phyloP scores from a whole-genome alignment of 352 stramenopile genomes.

The Salisapilia sapeloensis region DNA sequence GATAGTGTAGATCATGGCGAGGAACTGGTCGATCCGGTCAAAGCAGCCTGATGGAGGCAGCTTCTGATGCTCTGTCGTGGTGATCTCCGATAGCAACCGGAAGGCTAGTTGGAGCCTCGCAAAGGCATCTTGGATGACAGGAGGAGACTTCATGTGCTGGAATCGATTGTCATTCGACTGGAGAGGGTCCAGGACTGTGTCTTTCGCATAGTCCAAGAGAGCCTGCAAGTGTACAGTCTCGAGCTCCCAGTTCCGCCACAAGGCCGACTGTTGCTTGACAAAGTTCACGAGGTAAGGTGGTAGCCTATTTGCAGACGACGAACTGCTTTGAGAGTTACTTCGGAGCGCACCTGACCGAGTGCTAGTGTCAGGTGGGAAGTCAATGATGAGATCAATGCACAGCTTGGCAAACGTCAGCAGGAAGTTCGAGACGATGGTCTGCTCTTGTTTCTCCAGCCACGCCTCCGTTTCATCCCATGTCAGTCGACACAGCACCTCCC shows the following conservation, averaged over 20 bases:
- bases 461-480: conserved; percentile 62
- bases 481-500: conserved; percentile 60
- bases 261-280: conserved; percentile 50
- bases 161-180: conserved; percentile 11
- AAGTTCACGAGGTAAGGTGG: conserved; percentile 79
- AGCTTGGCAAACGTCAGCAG: conserved; percentile 54
- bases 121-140: conserved; percentile 66
- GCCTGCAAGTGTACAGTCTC: conserved; percentile 27
- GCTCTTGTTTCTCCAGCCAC: conserved; percentile 38
- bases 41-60: conserved; percentile 29
- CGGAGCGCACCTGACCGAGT: not conserved
- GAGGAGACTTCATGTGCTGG: conserved; percentile 17
- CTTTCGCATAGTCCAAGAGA: conserved; percentile 34
- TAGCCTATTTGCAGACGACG: conserved; percentile 43
- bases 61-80: conserved; percentile 30
- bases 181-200: conserved; percentile 40
- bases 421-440: conserved; percentile 44
- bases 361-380: conserved; percentile 27
- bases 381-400: conserved; percentile 56
- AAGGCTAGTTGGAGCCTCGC: conserved; percentile 48
- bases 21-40: conserved; percentile 25
- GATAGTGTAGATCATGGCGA: conserved; percentile 26
- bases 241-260: conserved; percentile 70
- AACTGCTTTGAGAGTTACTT: conserved; percentile 6
- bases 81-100: conserved; percentile 40